A percentile compares a stretch with the other conserved stretches of the same genome.
Conservation (phyloP, 2,329 filamentous ascomycete species). For the Chrysosporium keratinophilum region DNA sequence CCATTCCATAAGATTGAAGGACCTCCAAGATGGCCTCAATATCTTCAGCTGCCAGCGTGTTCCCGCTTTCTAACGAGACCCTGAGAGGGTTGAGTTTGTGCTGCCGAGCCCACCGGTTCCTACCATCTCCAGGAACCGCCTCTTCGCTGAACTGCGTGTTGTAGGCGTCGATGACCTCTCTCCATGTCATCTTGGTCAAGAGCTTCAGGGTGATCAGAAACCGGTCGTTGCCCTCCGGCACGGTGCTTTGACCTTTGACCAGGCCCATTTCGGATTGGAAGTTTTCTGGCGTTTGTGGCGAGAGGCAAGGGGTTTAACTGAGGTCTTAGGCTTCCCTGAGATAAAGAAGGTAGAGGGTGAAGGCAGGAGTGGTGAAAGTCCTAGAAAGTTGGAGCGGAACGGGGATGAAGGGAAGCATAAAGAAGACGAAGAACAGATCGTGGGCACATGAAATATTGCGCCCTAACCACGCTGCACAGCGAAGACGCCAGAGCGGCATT, state of each 20-base stretch:
- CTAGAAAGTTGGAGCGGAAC: background rate
- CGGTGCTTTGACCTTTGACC: background rate
- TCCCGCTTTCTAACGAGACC: background rate
- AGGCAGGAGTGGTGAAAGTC: background rate
- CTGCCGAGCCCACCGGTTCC: slow-evolving; percentile 6
- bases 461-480: slow-evolving; percentile 10
- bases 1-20: too few species aligned
- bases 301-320: background rate
- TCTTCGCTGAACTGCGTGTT: background rate
- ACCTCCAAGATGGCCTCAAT: too few species aligned
- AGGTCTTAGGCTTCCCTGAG: background rate
- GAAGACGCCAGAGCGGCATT: slow-evolving; percentile 4
- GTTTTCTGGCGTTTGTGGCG: background rate
- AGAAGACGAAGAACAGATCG: slow-evolving; percentile 2
- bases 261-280: background rate
- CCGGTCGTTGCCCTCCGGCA: background rate
- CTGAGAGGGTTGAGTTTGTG: background rate
- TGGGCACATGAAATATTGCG: background rate
- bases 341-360: background rate
- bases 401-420: background rate
- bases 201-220: slow-evolving; percentile 7
- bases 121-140: background rate
- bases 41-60: too few species aligned
- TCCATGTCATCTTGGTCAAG: slow-evolving; percentile 1
- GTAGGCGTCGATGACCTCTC: background rate